Base-by-base conservation (phyloP, 2,329 filamentous ascomycete genomes). In the Apiospora koreana region DNA sequence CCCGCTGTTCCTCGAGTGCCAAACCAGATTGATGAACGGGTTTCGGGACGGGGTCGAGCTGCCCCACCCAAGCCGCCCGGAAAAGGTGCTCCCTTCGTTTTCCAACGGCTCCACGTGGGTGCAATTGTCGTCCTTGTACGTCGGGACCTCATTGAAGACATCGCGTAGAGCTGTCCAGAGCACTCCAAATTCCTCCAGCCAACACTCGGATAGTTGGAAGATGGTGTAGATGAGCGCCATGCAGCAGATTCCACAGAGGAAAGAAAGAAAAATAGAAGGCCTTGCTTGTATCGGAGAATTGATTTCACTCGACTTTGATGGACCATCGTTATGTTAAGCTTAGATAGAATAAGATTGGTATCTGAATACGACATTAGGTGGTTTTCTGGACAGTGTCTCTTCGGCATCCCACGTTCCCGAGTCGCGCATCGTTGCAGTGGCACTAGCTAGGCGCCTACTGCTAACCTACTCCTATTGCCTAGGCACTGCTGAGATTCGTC, bases 1-100 rank as follows among this genome's bases (percentile, higher is more conserved):
- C 68, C 81, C 84, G 0, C 80, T 90, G 3, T 91, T 91, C 75
- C 76, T 78, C 23, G 45, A 67, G n/a, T 89, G 86, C 74, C 81
- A 87, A 10, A 81, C 87, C 65, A 74, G 77, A 1, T 82, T 91
- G 0, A 85, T 89, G 69, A 73, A 73, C 0, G 83, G 83, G 0
- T 88, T 88, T 72, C 84, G 88, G 71, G 78, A 73, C 7, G 77
- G 86, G 6, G 65, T 76, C 0, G 83, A 84, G 0, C 75, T 85
- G 0, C 86, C 86, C 0, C 75, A 75, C 69, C 85, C 84, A 72
- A 58, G n/a, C 14, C 28, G 65, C 12, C 2, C 68, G 74, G 48
- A 28, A n/a, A 58, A 46, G 23, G 67, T 62, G 23, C 54, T 65
- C 23, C 43, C 18, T 3, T 71, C 71, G 69, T 54, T 68, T n/a